phyloP scores from a whole-genome alignment of 2,329 filamentous ascomycete genomes.

The Sphaceloma murrayae region DNA sequence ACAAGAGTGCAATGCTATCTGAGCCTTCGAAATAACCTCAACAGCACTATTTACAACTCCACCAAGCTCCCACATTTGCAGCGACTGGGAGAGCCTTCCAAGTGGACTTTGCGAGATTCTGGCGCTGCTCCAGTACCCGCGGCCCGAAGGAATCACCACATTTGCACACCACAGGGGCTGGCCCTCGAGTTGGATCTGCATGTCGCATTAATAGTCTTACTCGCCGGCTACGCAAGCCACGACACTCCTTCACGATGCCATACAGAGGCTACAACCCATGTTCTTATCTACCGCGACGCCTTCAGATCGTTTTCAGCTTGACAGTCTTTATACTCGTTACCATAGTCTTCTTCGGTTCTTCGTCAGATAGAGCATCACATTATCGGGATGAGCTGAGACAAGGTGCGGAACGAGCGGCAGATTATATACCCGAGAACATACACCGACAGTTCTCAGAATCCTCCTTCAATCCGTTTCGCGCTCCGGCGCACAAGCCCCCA shows the following conservation, averaged over 20 bases:
- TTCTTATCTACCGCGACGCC: slow-evolving; percentile 36
- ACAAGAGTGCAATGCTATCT: too few relatives aligned
- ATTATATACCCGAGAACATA: slow-evolving; percentile 26
- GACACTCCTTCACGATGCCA: slow-evolving; percentile 12
- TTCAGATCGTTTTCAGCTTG: slow-evolving; percentile 37
- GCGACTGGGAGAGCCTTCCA: too few relatives aligned
- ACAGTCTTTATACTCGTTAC: slow-evolving; percentile 32
- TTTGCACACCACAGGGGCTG: too few relatives aligned
- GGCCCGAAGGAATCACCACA: too few relatives aligned
- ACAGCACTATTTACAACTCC: too few relatives aligned
- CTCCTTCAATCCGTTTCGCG: slow-evolving; percentile 53
- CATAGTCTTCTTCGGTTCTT: slow-evolving; percentile 29
- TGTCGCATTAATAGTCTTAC: slow-evolving; percentile 6
- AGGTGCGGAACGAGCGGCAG: slow-evolving; percentile 33
- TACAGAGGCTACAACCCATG: slow-evolving; percentile 26
- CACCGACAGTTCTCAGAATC: slow-evolving; percentile 29
- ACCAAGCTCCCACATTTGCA: too few relatives aligned
- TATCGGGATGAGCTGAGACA: slow-evolving; percentile 31
- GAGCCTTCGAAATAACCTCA: too few relatives aligned
- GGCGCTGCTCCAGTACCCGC: too few relatives aligned
- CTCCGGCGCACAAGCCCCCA: slow-evolving; percentile 60
- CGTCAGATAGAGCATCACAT: slow-evolving; percentile 26
- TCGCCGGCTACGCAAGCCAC: slow-evolving; percentile 10
- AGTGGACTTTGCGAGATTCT: too few relatives aligned
- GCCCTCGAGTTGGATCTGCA: slow-evolving; percentile 1